Conservation (phyloP, 2,329 filamentous ascomycete species). For the Fusarium oxysporum region DNA sequence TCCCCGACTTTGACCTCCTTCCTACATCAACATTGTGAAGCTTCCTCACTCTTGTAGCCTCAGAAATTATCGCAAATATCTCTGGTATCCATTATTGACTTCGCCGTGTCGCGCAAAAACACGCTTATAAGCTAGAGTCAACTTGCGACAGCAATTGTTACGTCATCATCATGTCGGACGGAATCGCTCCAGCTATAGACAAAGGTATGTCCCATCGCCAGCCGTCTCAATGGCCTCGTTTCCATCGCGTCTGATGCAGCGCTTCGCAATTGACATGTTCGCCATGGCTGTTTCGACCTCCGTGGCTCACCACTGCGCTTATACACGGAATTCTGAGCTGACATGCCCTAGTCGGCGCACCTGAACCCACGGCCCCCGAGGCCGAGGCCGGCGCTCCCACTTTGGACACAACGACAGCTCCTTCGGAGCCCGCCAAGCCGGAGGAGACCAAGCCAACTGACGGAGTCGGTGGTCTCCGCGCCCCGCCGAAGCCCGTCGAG, state of each 20-base stretch:
- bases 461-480: constrained; percentile 26
- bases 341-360: constrained; percentile 46
- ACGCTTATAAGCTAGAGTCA: constrained; percentile 31
- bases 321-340: constrained; percentile 21
- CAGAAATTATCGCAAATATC: constrained; percentile 19
- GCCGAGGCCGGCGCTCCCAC: constrained; percentile 45
- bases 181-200: constrained; percentile 50
- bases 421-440: constrained; percentile 37
- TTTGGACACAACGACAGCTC: constrained; percentile 41
- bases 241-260: not conserved
- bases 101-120: constrained; percentile 19
- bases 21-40: constrained; percentile 32
- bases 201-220: constrained; percentile 48
- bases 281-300: not conserved
- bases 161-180: constrained; percentile 53
- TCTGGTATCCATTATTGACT: constrained; percentile 10
- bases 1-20: constrained; percentile 38
- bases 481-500: constrained; percentile 51
- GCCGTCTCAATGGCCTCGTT: constrained; percentile 19
- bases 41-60: constrained; percentile 11
- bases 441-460: constrained; percentile 37
- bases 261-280: constrained; percentile 30
- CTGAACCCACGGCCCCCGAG: constrained; percentile 46
- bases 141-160: constrained; percentile 43
- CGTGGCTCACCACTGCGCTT: not conserved